Evolutionary conservation across 2,329 filamentous ascomycete species (phyloP), one percentile per base, ranked within the genome.

Genomic region (Coniochaeta hoffmannii): DNA sequence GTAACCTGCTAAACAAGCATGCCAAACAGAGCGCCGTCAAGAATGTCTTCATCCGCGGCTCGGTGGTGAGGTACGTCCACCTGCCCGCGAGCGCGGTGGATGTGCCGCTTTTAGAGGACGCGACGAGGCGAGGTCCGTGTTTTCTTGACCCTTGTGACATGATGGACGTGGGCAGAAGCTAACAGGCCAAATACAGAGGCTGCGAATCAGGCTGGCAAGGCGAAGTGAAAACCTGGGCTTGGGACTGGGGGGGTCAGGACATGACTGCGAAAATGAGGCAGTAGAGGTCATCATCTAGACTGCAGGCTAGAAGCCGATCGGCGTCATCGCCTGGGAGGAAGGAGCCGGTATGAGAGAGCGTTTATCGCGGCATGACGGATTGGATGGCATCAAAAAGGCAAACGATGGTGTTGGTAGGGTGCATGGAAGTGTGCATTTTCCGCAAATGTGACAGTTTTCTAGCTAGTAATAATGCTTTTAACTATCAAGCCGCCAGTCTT

Each of bases 1-100:
- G 49, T 19, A 4, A 8, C 28, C 49, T 41, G 26, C 11, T 6
- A 50, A 24, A 50, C 19, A 41, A n/a, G n/a, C 36, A n/a, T n/a
- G n/a, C n/a, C n/a, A n/a, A 28, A 51, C 57, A 83, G 79, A 84
- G 80, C 71, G 83, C 90, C 17, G 91, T 96, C 62, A 96, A 95
- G 77, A 96, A 96, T 68, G 90, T 96, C 73, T 97, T 97, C 69
- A 96, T 97, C 66, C 83, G 92, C 65, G 92, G 92, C 31, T 95
- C 89, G 56, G 92, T 96, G 46, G 92, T 97, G 61, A 82, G 92
- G 64, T 97, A 97, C 67, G 90, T 97, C 52, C 90, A 97, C 71
- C 76, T 97, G 53, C 91, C 92, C 0, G 86, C 87, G 8, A 81
- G 79, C 28, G 87, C 89, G 44, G 91, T 97, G 36, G 92, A 97